Base-by-base conservation (phyloP, 768 basidiomycete species). In the Saitozyma podzolica region DNA sequence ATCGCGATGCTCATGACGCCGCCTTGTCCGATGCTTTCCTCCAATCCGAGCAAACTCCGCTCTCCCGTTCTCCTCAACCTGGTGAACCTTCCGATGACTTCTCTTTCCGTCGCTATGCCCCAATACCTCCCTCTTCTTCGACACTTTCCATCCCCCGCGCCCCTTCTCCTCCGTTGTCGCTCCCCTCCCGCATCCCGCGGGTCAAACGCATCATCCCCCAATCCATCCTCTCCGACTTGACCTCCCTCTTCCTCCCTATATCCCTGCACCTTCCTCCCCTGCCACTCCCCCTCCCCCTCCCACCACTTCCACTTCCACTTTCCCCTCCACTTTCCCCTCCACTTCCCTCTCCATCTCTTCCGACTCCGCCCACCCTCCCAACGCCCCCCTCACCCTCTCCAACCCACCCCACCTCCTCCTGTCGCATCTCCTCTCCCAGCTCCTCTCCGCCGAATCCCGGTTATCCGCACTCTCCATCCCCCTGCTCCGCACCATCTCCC, bases 401-500 rank as follows among this genome's bases (percentile, higher is more conserved):
- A 48, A 2, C 47, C 47, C 47, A 48, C 14, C 17, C 14, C 47
- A 14, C 14, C 14, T 14, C 17, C 47, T 48, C 47, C 47, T 48
- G 2, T 14, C 47, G 3, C 17, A 48, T 17, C 14, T 48, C 17
- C 47, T 48, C 47, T 17, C 14, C 14, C 47, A 57, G 17, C 16
- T 16, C 41, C 41, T 17, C 40, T 41, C 41, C 17, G 9, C 17
- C 16, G 43, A 57, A 16, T 57, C 56, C 39, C 54, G 39, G 37
- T 29, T 29, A 17, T 10, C 13, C 45, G 8, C 40, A 45, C 40
- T 43, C 2, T 9, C 14, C 1, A 57, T 47, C 4, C 54, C 20
- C 16, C 39, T 56, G 7, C 56, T 56, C n/a, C 56, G 50, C 17
- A 40, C 54, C 29, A 56, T 50, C 19, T 49, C 55, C 9, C 11